phyloP scores from a whole-genome alignment of 164 flowering plant species.

The Vitis rotundifolia region DNA sequence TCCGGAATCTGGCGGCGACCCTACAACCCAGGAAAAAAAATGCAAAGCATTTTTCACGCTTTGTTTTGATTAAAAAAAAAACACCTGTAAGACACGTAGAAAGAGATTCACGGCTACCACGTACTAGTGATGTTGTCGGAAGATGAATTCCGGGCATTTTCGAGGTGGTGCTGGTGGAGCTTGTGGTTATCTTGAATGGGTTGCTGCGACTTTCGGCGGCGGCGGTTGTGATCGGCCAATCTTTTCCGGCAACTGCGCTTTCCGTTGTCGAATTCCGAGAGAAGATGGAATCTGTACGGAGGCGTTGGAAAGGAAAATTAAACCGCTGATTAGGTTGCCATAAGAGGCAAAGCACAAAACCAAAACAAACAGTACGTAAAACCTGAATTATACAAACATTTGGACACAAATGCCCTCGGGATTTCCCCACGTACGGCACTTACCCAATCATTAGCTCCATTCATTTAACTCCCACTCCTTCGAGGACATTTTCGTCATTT shows the following conservation, averaged over 20 bases:
- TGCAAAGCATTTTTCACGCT: background rate
- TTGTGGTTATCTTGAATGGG: constrained; percentile 27
- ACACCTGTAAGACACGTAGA: background rate
- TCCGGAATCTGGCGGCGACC: constrained; percentile 73
- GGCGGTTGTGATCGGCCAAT: constrained; percentile 72
- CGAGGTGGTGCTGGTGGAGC: constrained; percentile 22
- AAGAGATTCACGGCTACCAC: background rate
- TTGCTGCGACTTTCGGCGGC: constrained; percentile 59
- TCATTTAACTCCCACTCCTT: too few species aligned
- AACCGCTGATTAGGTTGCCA: constrained; percentile 31
- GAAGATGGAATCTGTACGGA: constrained; percentile 49
- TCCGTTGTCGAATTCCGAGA: constrained; percentile 66
- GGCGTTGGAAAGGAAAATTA: constrained; percentile 19
- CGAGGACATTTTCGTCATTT: constrained; percentile 33
- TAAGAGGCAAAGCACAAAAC: background rate
- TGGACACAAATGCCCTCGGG: constrained; percentile 28
- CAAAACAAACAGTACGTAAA: constrained; percentile 1
- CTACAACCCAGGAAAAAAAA: constrained; percentile 22
- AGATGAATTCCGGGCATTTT: constrained; percentile 25
- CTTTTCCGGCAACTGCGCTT: constrained; percentile 80
- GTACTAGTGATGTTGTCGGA: constrained; percentile 40
- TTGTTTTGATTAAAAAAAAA: background rate
- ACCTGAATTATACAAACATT: background rate
- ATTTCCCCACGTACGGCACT: constrained; percentile 13
- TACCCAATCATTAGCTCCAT: constrained; percentile 16